These are phyloP conservation scores for Davidsoniella australis DNA, from an alignment of 2,329 filamentous ascomycete species.

Conservation along the genomic window DNA sequence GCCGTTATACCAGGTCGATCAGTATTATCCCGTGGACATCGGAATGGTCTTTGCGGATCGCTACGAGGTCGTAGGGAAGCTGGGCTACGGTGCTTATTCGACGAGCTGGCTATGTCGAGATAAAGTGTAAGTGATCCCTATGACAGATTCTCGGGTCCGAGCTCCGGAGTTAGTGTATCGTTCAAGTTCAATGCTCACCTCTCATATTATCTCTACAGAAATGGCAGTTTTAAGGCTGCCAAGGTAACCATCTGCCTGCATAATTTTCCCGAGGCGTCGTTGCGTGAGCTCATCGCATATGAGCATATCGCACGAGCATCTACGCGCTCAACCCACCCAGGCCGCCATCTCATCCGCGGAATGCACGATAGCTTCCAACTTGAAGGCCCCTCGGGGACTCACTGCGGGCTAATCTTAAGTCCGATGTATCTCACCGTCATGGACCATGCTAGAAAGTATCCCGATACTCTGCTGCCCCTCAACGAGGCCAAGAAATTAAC, in stretches of 20 bases:
- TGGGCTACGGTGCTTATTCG: constrained; percentile 17
- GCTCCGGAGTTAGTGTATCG: too few species aligned
- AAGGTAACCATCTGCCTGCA: constrained; percentile 6
- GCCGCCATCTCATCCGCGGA: constrained; percentile 5
- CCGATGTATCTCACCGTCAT: constrained; percentile 10
- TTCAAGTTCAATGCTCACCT: not conserved
- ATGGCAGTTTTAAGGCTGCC: constrained; percentile 1
- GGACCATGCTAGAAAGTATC: constrained; percentile 5
- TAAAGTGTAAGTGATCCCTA: constrained; percentile 12
- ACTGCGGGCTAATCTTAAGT: constrained; percentile 5
- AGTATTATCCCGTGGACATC: constrained; percentile 16
- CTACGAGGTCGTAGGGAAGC: constrained; percentile 17
- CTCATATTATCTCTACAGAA: not conserved
- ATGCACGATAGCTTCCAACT: constrained; percentile 8
- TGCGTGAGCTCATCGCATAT: constrained; percentile 2
- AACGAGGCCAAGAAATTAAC: constrained; percentile 1
- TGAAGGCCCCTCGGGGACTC: constrained; percentile 2
- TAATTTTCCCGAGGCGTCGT: not conserved
- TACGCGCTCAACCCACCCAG: constrained; percentile 5
- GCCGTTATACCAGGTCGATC: constrained; percentile 14
- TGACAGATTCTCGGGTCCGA: not conserved
- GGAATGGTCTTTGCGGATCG: constrained; percentile 15
- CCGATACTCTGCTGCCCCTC: constrained; percentile 2
- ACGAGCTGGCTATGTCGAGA: constrained; percentile 17
- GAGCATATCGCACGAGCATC: constrained; percentile 2